These are phyloP conservation scores for Phytophthora quininea DNA, from an alignment of 352 stramenopile genomes.

Conservation along the genomic window DNA sequence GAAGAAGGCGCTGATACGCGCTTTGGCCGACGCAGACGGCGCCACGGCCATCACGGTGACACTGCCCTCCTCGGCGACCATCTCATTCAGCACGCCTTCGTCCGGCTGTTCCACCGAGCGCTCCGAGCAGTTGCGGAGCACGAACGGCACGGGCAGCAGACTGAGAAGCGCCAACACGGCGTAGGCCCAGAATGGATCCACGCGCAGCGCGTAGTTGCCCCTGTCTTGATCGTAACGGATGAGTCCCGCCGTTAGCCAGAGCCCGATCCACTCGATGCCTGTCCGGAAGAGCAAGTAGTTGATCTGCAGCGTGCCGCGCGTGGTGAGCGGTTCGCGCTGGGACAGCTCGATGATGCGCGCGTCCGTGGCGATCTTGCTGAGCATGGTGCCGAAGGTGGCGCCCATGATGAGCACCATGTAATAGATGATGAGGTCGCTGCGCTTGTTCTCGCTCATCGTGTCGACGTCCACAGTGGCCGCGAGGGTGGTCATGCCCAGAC, in stretches of 20 bases:
- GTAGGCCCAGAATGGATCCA: constrained; percentile 63
- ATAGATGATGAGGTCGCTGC: constrained; percentile 48
- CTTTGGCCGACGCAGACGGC: constrained; percentile 10
- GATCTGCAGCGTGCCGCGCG: constrained; percentile 76
- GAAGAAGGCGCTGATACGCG: constrained; percentile 49
- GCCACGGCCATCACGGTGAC: constrained; percentile 27
- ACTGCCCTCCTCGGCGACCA: constrained; percentile 33
- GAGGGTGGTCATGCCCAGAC: constrained; percentile 57
- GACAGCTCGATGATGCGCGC: constrained; percentile 82
- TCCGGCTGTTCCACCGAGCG: constrained; percentile 41
- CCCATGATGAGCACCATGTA: constrained; percentile 78
- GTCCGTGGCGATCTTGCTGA: constrained; percentile 87
- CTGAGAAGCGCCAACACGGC: constrained; percentile 54
- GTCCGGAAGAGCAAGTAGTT: constrained; percentile 75
- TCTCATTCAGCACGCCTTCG: constrained; percentile 27
- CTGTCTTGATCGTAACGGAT: constrained; percentile 47
- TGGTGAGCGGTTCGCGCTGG: constrained; percentile 73
- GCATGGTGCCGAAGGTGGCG: constrained; percentile 79
- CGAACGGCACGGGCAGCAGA: constrained; percentile 64
- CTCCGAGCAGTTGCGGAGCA: constrained; percentile 68
- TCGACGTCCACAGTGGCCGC: constrained; percentile 50
- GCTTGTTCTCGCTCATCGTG: constrained; percentile 26
- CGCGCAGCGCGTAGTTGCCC: constrained; percentile 52
- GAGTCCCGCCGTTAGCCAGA: constrained; percentile 55
- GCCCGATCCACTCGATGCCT: constrained; percentile 50